These are phyloP conservation scores for Sporothrix pallida DNA, from an alignment of 2,329 filamentous ascomycete species.

Conservation along the genomic window DNA sequence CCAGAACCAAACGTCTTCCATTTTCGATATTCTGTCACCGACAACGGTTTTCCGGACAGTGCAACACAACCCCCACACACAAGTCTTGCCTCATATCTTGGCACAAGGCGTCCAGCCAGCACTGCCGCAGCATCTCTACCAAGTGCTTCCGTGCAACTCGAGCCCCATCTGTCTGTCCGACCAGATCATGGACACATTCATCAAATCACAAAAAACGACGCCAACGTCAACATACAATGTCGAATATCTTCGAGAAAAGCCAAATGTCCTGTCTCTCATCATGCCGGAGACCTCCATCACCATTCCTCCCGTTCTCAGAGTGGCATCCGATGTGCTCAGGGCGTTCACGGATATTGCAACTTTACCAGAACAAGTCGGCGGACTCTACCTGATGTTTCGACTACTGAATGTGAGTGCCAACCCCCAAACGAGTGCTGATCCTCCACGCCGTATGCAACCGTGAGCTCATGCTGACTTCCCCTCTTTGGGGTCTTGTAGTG, in stretches of 20 bases:
- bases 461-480: not conserved
- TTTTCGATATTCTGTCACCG: slow-evolving; percentile 14
- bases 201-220: not conserved
- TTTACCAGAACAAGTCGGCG: slow-evolving; percentile 3
- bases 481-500: not conserved
- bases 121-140: slow-evolving; percentile 17
- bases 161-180: not conserved
- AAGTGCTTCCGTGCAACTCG: slow-evolving; percentile 21
- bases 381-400: slow-evolving; percentile 15
- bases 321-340: slow-evolving; percentile 18
- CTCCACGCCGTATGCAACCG: not conserved
- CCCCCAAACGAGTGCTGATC: not conserved
- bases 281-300: slow-evolving; percentile 15
- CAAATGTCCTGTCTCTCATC: slow-evolving; percentile 17
- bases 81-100: not conserved
- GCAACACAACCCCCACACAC: slow-evolving; percentile 3
- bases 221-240: not conserved
- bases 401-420: slow-evolving; percentile 4
- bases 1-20: slow-evolving; percentile 12
- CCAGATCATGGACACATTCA: slow-evolving; percentile 21
- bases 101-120: not conserved
- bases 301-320: not conserved
- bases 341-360: slow-evolving; percentile 17
- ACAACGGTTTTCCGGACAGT: slow-evolving; percentile 6
- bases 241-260: not conserved